Base-by-base conservation (phyloP, 352 stramenopile genomes). In the Globisporangium yorkense region DNA sequence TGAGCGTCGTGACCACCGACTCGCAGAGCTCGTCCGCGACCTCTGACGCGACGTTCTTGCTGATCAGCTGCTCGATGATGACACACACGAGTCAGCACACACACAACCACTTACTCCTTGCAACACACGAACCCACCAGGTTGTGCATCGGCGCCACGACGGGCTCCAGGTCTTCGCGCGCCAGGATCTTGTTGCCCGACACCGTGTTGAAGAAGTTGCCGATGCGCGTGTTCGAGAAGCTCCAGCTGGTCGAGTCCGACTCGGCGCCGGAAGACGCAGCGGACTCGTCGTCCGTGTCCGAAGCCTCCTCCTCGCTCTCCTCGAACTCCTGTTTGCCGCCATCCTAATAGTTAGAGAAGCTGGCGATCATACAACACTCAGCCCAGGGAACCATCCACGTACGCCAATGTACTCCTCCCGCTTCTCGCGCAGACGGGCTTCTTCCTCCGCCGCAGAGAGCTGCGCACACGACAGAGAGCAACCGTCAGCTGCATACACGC, bases 41-140 rank as follows among this genome's bases (percentile, higher is more conserved):
- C 63, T 98, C 96, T 6, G 83, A 80, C 12, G 97, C 96, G 3
- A 99, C 97, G 71, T 99, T 99, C 76, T 99, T 99, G 64, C 79
- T 94, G 48, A 98, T 96, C 5, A 99, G 68, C 69, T 98, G 63
- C 33, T 10, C 27, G 16, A 12, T 48, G 12, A 5, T 15, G 13
- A 45, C 24, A 57, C 27, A 10, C 6, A 53, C 7, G 48, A 24
- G 54, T 48, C 20, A 53, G 44, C 16, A 12, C 20, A 39, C 29
- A 8, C 16, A 13, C 8, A 39, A 66, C 24, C 60, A 29, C 40
- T 40, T 35, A 46, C 15, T 20, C 50, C 21, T 3, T 3, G 52
- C 9, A 4, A n/a, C 13, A 55, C 12, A 54, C 4, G 3, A 31
- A 50, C 61, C 12, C 73, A 96, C 86, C 69, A 89, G 71, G 72